Evolutionary conservation across 352 stramenopile species (phyloP).

Genomic region (Phytopythium aichiense): DNA sequence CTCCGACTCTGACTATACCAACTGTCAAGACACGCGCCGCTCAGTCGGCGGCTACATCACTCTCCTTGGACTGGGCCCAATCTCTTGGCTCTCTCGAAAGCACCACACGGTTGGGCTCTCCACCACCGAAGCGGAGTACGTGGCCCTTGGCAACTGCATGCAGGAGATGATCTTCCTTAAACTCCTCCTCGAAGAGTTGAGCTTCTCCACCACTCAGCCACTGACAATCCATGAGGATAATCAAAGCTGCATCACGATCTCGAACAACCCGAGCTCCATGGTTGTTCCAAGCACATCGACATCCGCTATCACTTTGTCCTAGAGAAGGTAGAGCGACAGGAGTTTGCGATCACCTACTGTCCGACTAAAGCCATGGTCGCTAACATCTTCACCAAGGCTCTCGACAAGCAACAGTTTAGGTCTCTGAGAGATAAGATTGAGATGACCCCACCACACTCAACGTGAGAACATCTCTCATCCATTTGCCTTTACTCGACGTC

Average conservation of each 20-base stretch:
- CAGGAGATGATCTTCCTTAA: conserved; percentile 18
- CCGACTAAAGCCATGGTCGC: conserved; percentile 19
- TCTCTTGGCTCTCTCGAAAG: conserved; percentile 18
- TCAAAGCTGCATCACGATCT: conserved; percentile 28
- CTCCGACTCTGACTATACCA: conserved; percentile 17
- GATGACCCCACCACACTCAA: too few species aligned
- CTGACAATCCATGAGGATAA: conserved; percentile 27
- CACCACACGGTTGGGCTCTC: conserved; percentile 21
- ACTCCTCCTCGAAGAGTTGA: conserved; percentile 1
- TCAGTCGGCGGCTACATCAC: conserved; percentile 17
- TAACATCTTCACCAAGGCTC: conserved; percentile 28
- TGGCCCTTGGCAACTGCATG: conserved; percentile 18
- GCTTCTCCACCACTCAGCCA: conserved; percentile 4
- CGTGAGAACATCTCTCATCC: too few species aligned
- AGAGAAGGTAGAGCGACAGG: conserved; percentile 19
- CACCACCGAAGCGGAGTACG: conserved; percentile 19
- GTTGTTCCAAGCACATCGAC: conserved; percentile 25
- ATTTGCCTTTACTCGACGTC: too few species aligned
- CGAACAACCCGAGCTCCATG: conserved; percentile 27
- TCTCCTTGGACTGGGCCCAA: conserved; percentile 11
- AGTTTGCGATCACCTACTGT: conserved; percentile 19
- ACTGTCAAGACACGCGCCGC: conserved; percentile 18
- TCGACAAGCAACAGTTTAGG: not conserved
- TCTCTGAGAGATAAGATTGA: not conserved
- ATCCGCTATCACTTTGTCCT: conserved; percentile 32